These are phyloP conservation scores for Turritis glabra DNA, from an alignment of 345 rosid genomes.

Conservation along the genomic window DNA sequence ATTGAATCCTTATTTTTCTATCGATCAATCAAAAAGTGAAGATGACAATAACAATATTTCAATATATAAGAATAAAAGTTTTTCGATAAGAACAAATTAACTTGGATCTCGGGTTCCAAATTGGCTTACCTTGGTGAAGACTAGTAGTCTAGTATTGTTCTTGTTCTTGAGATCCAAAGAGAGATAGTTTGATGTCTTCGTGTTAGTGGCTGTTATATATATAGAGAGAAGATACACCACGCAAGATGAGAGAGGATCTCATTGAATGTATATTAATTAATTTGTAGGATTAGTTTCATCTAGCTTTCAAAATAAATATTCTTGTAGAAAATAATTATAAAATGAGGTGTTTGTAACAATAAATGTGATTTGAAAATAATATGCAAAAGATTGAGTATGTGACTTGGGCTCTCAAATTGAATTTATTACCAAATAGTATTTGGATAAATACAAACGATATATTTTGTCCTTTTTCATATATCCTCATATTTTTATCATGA, in stretches of 20 bases:
- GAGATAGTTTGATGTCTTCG: constrained; percentile 29
- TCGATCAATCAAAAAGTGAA: neutral
- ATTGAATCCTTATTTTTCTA: neutral
- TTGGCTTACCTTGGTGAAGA: constrained; percentile 34
- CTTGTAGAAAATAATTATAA: neutral
- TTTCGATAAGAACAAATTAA: neutral
- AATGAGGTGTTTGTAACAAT: constrained; percentile 22
- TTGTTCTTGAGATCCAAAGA: constrained; percentile 22
- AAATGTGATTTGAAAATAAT: constrained; percentile 28
- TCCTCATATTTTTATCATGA: neutral
- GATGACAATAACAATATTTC: neutral
- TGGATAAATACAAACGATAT: constrained; percentile 32
- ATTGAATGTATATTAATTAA: constrained; percentile 19
- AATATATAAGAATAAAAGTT: neutral
- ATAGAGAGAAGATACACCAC: neutral
- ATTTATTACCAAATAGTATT: constrained; percentile 36
- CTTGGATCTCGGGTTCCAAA: constrained; percentile 5
- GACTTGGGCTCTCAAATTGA: constrained; percentile 38
- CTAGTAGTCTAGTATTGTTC: neutral
- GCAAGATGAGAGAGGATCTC: constrained; percentile 7
- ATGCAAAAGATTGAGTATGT: constrained; percentile 33
- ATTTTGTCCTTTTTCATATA: neutral
- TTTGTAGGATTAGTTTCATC: constrained; percentile 24
- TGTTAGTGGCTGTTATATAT: constrained; percentile 22
- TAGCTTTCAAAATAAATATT: constrained; percentile 33